Percentiles rank a stretch among this genome's conserved stretches.
Conservation (phyloP, 1,284 basidiomycete genomes). For the Volvariella surrecta region DNA sequence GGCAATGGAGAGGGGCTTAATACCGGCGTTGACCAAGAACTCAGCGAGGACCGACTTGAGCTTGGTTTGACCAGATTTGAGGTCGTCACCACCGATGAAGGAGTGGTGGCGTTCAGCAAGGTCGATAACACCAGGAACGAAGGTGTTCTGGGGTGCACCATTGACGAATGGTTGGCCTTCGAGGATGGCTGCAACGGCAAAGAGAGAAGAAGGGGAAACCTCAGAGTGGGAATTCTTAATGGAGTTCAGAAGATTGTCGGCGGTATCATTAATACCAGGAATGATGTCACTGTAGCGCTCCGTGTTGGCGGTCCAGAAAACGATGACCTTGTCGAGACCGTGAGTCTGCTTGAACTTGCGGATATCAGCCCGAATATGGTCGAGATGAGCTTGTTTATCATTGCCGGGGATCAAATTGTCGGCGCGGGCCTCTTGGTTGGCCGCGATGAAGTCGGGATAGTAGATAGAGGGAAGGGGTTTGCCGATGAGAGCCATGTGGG, state of each 20-base stretch:
- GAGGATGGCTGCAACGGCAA: conserved; percentile 93
- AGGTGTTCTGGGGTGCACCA: conserved; percentile 98
- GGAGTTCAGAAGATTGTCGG: conserved; percentile 77
- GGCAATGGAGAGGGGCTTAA: conserved; percentile 95
- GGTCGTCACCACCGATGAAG: conserved; percentile 97
- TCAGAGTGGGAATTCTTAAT: conserved; percentile 86
- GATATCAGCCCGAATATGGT: conserved; percentile 89
- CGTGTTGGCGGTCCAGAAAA: conserved; percentile 99
- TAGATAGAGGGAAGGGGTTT: conserved; percentile 93
- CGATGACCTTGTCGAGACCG: conserved; percentile 79
- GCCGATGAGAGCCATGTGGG: conserved; percentile 76
- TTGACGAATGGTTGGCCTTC: conserved; percentile 96
- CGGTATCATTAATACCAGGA: conserved; percentile 93
- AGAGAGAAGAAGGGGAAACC: conserved; percentile 92
- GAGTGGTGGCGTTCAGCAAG: conserved; percentile 87
- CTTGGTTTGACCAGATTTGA: conserved; percentile 94
- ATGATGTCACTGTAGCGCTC: conserved; percentile 97
- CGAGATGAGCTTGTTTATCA: conserved; percentile 89
- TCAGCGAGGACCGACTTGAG: conserved; percentile 95
- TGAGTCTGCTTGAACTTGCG: conserved; percentile 87
- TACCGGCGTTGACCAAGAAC: conserved; percentile 98
- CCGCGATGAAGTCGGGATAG: conserved; percentile 94
- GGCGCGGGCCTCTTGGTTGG: conserved; percentile 94
- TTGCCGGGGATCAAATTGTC: conserved; percentile 85
- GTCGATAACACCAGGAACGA: conserved; percentile 91